Conservation (phyloP, 768 basidiomycete genomes). For the Naematelia aurantialba region DNA sequence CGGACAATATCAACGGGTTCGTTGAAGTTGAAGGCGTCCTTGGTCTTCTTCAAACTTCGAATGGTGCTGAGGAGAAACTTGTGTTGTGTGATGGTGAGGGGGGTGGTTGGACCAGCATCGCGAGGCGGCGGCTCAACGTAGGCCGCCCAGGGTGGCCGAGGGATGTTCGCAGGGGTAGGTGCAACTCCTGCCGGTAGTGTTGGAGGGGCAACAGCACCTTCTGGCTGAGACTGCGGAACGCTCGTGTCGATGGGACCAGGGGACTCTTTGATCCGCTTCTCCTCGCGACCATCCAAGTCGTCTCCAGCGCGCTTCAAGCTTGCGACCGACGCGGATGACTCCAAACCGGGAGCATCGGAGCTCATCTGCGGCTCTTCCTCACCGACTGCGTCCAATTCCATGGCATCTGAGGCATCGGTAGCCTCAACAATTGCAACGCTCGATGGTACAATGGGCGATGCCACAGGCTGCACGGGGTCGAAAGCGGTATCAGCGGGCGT, state of each 20-base stretch:
- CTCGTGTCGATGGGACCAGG: background rate
- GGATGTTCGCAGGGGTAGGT: constrained; percentile 21
- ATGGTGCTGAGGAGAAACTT: constrained; percentile 74
- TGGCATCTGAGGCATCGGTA: constrained; percentile 10
- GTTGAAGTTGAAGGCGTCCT: constrained; percentile 76
- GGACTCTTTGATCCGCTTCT: constrained; percentile 41
- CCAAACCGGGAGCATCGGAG: background rate
- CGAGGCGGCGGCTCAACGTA: constrained; percentile 40
- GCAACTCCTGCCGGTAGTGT: constrained; percentile 43
- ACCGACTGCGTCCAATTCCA: constrained; percentile 33
- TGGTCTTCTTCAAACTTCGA: constrained; percentile 77
- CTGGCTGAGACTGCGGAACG: background rate
- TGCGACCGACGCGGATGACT: constrained; percentile 14
- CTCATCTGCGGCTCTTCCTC: constrained; percentile 2
- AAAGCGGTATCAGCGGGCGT: constrained; percentile 2
- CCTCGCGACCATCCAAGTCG: constrained; percentile 31
- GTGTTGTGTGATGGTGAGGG: constrained; percentile 65
- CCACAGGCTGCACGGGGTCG: background rate
- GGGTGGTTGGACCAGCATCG: constrained; percentile 43
- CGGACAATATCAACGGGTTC: constrained; percentile 83
- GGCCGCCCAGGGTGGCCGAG: constrained; percentile 20
- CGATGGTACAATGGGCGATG: background rate
- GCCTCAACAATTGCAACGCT: background rate
- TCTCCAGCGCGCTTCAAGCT: constrained; percentile 40
- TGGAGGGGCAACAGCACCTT: background rate